Evolutionary conservation across 306 rosid species (phyloP).

Genomic region (Corylus heterophylla): DNA sequence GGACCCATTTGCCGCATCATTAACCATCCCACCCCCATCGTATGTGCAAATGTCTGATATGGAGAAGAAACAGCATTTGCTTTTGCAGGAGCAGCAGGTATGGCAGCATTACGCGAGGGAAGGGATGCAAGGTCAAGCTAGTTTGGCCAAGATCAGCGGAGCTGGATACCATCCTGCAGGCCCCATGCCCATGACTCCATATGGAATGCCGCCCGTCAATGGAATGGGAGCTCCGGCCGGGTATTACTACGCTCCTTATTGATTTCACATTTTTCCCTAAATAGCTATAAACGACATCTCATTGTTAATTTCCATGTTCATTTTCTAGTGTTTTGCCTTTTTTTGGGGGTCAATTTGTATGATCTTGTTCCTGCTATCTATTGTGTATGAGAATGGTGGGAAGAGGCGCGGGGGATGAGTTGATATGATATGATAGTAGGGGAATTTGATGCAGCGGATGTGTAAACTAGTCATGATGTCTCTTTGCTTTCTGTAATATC

Average conservation of each 20-base stretch:
- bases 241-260: constrained; percentile 75
- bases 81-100: constrained; percentile 76
- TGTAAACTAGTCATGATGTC: constrained; percentile 52
- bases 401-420: constrained; percentile 43
- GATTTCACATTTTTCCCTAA: constrained; percentile 37
- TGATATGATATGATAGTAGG: constrained; percentile 42
- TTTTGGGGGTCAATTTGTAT: constrained; percentile 31
- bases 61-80: constrained; percentile 88
- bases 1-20: constrained; percentile 90
- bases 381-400: constrained; percentile 43
- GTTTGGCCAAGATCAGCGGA: constrained; percentile 67
- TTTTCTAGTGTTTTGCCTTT: constrained; percentile 37
- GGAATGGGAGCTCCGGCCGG: constrained; percentile 81
- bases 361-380: constrained; percentile 54
- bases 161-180: constrained; percentile 58
- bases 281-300: constrained; percentile 42
- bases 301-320: constrained; percentile 43
- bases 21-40: constrained; percentile 81
- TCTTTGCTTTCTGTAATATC: constrained; percentile 48
- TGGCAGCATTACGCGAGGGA: constrained; percentile 89
- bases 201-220: constrained; percentile 84
- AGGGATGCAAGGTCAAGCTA: constrained; percentile 96
- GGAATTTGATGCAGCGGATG: constrained; percentile 53
- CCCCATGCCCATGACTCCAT: constrained; percentile 60
- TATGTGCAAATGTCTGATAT: constrained; percentile 97